A percentile compares a stretch with the other conserved stretches of the same genome.
phyloP scores from a whole-genome alignment of 345 rosid species.

The Populus alba region DNA sequence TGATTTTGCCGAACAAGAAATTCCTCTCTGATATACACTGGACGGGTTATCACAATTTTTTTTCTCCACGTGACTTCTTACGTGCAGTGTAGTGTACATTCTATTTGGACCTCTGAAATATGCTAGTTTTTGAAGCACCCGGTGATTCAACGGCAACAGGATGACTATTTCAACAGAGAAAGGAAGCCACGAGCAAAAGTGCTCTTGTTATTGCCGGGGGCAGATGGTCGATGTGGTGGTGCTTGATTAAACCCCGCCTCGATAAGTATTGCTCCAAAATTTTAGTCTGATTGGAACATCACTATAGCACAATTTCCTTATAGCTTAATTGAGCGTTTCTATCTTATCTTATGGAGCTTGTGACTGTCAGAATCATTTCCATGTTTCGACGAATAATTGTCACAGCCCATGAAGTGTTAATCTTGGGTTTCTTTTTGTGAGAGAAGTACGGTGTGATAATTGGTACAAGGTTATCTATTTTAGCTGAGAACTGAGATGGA shows the following conservation, averaged over 20 bases:
- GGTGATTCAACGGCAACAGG: not conserved
- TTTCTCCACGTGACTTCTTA: not conserved
- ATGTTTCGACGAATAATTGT: not conserved
- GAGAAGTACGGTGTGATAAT: not conserved
- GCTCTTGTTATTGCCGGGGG: not conserved
- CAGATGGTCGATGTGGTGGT: not conserved
- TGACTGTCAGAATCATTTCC: not conserved
- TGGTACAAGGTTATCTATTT: too few relatives aligned
- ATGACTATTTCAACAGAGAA: not conserved
- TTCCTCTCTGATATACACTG: conserved; percentile 4
- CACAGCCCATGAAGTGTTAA: not conserved
- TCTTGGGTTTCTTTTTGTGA: not conserved
- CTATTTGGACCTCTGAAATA: conserved; percentile 7
- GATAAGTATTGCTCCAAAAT: not conserved
- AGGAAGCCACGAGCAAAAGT: not conserved
- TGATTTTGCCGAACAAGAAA: conserved; percentile 32
- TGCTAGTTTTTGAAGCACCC: conserved; percentile 12
- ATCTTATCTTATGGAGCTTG: not conserved
- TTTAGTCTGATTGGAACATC: not conserved
- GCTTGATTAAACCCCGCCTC: not conserved
- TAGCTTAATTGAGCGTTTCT: conserved; percentile 4
- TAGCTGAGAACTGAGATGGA: too few relatives aligned
- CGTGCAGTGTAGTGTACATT: conserved; percentile 30
- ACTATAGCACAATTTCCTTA: not conserved
- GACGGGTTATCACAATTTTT: not conserved